Evolutionary conservation across 306 rosid genomes (phyloP).

Genomic region (Echinosophora koreensis): DNA sequence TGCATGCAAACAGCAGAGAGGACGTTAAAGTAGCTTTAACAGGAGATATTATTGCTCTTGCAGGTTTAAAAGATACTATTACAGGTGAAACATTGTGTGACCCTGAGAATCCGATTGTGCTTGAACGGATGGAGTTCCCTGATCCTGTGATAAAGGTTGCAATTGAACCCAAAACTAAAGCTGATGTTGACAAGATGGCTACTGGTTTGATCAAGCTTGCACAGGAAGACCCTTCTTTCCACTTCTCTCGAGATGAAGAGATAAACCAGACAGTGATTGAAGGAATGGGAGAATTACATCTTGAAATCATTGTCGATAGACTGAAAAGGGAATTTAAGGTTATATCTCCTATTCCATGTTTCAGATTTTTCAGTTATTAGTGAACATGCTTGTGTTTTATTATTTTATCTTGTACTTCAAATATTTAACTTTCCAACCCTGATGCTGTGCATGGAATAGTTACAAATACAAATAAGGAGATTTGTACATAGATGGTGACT

Average conservation of each 20-base stretch:
- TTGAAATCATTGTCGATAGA: constrained; percentile 94
- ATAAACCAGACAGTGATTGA: constrained; percentile 96
- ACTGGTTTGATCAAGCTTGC: constrained; percentile 91
- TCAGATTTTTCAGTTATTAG: constrained; percentile 18
- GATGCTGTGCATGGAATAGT: constrained; percentile 21
- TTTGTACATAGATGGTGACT: background rate
- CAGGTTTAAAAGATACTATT: constrained; percentile 91
- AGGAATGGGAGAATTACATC: constrained; percentile 99
- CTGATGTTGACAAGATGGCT: constrained; percentile 95
- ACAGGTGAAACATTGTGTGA: constrained; percentile 96
- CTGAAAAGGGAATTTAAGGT: constrained; percentile 98
- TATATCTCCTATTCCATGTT: constrained; percentile 32
- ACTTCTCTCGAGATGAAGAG: constrained; percentile 97
- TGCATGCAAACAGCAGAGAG: constrained; percentile 98
- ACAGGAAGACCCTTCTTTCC: constrained; percentile 98
- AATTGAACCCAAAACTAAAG: constrained; percentile 98
- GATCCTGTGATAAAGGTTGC: constrained; percentile 99
- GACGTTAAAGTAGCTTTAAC: constrained; percentile 91
- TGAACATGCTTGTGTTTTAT: constrained; percentile 8
- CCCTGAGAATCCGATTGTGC: constrained; percentile 75
- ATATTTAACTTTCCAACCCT: constrained; percentile 8
- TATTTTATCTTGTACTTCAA: constrained; percentile 10
- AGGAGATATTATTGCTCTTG: constrained; percentile 93
- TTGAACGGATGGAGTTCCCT: constrained; percentile 98
- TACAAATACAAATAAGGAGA: constrained; percentile 22